Percentiles rank a stretch among this genome's conserved stretches.
These are phyloP conservation scores for Neoarthrinium moseri DNA, from an alignment of 2,329 filamentous ascomycete genomes.

Conservation along the genomic window DNA sequence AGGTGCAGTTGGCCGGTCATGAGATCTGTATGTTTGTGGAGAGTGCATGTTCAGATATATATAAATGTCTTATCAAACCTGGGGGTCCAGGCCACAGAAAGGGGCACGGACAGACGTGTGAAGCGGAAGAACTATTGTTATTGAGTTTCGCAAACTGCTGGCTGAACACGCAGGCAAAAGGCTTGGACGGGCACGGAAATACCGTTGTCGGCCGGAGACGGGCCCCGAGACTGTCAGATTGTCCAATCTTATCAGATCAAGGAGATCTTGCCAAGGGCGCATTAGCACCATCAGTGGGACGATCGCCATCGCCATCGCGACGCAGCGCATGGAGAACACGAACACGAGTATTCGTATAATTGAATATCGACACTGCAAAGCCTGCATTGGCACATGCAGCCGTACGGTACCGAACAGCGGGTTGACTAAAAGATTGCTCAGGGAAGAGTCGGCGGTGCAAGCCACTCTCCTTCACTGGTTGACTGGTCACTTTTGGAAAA, in stretches of 20 bases:
- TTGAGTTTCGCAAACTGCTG: no score
- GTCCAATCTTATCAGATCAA: slow-evolving; percentile 1
- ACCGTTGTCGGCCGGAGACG: not conserved
- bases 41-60: no score
- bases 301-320: not conserved
- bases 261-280: not conserved
- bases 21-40: not conserved
- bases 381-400: not conserved
- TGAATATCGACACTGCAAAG: not conserved
- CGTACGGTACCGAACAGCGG: not conserved
- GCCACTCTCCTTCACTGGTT: not conserved
- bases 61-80: no score
- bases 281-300: not conserved
- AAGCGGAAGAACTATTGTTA: no score
- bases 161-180: no score
- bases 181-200: no score
- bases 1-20: not conserved
- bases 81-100: no score
- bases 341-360: slow-evolving; percentile 1
- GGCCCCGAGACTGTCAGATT: no score
- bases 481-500: not conserved
- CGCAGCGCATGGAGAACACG: not conserved
- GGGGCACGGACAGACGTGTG: no score
- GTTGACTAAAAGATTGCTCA: not conserved
- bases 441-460: not conserved